A percentile compares a stretch with the other conserved stretches of the same genome.
Conservation (phyloP, 2,329 filamentous ascomycete genomes). For the Microdochium paspali region DNA sequence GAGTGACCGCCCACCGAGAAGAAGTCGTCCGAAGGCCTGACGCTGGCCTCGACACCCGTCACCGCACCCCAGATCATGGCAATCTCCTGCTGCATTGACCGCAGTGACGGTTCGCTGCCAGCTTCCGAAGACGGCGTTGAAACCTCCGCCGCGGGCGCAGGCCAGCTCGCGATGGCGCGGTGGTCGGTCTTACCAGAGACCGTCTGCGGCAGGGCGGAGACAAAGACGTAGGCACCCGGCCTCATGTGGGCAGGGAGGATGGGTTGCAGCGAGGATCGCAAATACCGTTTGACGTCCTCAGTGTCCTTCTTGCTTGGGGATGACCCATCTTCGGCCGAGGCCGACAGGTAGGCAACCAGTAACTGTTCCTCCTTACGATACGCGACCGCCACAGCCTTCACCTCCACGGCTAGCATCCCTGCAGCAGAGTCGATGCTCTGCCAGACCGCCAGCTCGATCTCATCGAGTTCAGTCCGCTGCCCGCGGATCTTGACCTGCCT, state of each 20-base stretch:
- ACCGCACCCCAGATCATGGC: not conserved
- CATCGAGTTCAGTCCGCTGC: slow-evolving; percentile 30
- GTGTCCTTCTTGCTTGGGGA: not conserved
- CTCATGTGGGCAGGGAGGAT: not conserved
- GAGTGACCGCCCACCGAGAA: not conserved
- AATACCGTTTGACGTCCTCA: not conserved
- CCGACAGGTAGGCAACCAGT: not conserved
- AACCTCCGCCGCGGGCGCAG: not conserved
- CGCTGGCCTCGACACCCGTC: not conserved
- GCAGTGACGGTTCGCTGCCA: not conserved
- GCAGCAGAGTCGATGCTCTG: not conserved
- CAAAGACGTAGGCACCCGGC: not conserved
- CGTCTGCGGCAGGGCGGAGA: not conserved
- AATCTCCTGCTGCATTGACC: not conserved
- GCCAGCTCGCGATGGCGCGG: not conserved
- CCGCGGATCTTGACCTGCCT: slow-evolving; percentile 30
- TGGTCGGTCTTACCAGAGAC: not conserved
- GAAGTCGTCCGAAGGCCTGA: not conserved
- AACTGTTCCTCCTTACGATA: not conserved
- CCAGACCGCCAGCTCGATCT: slow-evolving; percentile 18
- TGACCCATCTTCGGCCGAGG: not conserved
- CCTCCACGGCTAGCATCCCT: not conserved
- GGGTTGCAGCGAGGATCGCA: not conserved
- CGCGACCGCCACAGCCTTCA: not conserved
- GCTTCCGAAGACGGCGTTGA: not conserved